These are phyloP conservation scores for Camellia oleifera DNA, from an alignment of 179 eudicot species.

Conservation along the genomic window DNA sequence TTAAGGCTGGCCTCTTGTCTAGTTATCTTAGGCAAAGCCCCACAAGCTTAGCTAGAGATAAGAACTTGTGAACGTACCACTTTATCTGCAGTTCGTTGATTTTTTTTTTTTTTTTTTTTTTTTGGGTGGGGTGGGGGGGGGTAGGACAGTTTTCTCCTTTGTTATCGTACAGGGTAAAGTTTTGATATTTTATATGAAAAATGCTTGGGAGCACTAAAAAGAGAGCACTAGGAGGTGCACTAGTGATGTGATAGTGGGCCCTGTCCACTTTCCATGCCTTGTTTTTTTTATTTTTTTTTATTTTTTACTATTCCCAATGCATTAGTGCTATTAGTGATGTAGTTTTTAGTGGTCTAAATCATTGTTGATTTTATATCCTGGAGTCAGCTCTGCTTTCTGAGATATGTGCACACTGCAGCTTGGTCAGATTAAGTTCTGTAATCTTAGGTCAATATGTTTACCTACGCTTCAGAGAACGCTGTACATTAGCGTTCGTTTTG, in stretches of 20 bases:
- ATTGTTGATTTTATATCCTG: background rate
- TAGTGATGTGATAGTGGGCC: too few species aligned
- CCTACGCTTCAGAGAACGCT: background rate
- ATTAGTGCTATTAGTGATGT: too few species aligned
- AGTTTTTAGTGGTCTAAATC: too few species aligned
- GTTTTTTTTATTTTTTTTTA: too few species aligned
- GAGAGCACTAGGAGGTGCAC: too few species aligned
- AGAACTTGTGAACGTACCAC: background rate
- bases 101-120: background rate
- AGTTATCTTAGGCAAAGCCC: too few species aligned
- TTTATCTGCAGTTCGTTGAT: background rate
- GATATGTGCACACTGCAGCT: background rate
- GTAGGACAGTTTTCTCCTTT: background rate
- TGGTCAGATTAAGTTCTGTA: conserved; percentile 8
- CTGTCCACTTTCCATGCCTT: too few species aligned
- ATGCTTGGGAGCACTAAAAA: too few species aligned
- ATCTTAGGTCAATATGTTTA: background rate
- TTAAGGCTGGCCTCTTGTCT: background rate
- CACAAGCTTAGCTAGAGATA: background rate
- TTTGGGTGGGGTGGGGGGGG: too few species aligned
- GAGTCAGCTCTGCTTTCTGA: background rate
- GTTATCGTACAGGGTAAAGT: background rate
- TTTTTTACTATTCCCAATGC: too few species aligned
- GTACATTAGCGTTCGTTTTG: background rate
- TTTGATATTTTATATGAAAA: background rate